These are phyloP conservation scores for Hyaloscypha bicolor DNA, from an alignment of 495 filamentous ascomycete genomes.

Conservation along the genomic window DNA sequence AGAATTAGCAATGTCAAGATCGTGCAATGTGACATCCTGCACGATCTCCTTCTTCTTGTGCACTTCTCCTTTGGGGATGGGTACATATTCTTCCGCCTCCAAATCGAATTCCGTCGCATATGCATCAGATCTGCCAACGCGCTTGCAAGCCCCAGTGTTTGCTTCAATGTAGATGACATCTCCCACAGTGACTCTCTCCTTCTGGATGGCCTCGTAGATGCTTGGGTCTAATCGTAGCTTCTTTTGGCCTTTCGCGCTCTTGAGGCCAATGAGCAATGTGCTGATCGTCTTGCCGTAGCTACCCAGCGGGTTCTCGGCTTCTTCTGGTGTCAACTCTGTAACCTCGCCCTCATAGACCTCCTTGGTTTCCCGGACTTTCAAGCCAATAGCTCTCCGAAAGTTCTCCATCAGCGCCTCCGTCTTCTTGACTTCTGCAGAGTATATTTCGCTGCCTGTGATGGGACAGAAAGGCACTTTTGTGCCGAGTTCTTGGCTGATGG, in stretches of 20 bases:
- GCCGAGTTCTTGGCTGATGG: constrained; percentile 92
- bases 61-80: constrained; percentile 96
- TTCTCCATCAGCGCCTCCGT: constrained; percentile 99
- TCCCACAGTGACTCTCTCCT: constrained; percentile 92
- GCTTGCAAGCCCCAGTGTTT: constrained; percentile 95
- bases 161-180: constrained; percentile 99
- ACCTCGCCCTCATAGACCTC: constrained; percentile 98
- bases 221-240: constrained; percentile 94
- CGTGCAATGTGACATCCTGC: constrained; percentile 97
- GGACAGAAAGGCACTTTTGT: constrained; percentile 97
- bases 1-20: constrained; percentile 94
- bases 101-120: constrained; percentile 98
- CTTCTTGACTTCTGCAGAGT: constrained; percentile 97
- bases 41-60: constrained; percentile 99
- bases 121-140: constrained; percentile 91
- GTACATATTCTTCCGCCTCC: constrained; percentile 97
- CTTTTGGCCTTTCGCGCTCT: constrained; percentile 92
- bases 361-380: constrained; percentile 95
- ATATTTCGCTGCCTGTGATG: constrained; percentile 95
- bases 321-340: constrained; percentile 93
- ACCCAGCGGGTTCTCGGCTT: constrained; percentile 96
- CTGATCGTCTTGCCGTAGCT: constrained; percentile 94
- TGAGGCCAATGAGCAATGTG: constrained; percentile 84
- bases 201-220: constrained; percentile 98
- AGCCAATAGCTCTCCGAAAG: constrained; percentile 92